A percentile compares a stretch with the other conserved stretches of the same genome.
Conservation (phyloP, 1,284 basidiomycete genomes). For the Pseudozyma thailandica region DNA sequence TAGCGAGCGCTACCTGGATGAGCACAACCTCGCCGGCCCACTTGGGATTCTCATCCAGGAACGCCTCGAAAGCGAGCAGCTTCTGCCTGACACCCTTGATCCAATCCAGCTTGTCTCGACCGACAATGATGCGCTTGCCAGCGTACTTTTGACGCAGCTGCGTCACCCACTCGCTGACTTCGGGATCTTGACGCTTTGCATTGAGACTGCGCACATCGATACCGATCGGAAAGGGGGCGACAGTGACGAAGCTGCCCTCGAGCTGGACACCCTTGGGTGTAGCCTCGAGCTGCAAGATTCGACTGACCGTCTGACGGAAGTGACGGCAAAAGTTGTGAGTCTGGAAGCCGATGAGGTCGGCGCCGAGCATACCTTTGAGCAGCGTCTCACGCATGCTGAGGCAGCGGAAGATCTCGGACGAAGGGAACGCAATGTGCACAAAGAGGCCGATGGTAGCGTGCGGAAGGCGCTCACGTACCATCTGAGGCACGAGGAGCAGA, state of each 20-base stretch:
- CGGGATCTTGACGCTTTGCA: constrained; percentile 78
- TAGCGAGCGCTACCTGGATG: constrained; percentile 86
- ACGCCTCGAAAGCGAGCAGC: constrained; percentile 83
- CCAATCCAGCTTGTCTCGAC: constrained; percentile 86
- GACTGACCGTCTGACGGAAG: constrained; percentile 78
- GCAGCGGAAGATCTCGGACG: constrained; percentile 86
- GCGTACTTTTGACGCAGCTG: constrained; percentile 80
- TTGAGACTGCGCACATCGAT: constrained; percentile 81
- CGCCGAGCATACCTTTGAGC: constrained; percentile 79
- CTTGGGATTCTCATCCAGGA: constrained; percentile 80
- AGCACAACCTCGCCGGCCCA: constrained; percentile 83
- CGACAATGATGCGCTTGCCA: constrained; percentile 85
- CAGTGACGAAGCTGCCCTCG: constrained; percentile 76
- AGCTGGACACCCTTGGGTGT: constrained; percentile 82
- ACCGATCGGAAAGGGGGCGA: constrained; percentile 87
- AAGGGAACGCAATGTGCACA: constrained; percentile 87
- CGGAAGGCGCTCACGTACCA: constrained; percentile 76
- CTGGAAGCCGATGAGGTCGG: constrained; percentile 82
- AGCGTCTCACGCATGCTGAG: constrained; percentile 73
- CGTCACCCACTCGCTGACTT: constrained; percentile 83
- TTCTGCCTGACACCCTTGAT: constrained; percentile 86
- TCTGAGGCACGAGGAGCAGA: constrained; percentile 81
- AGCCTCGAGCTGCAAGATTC: constrained; percentile 82
- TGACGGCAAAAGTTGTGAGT: constrained; percentile 75
- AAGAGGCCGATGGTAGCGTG: constrained; percentile 85